Conservation (phyloP, 768 basidiomycete species). For the Hortiboletus flavorubellus region DNA sequence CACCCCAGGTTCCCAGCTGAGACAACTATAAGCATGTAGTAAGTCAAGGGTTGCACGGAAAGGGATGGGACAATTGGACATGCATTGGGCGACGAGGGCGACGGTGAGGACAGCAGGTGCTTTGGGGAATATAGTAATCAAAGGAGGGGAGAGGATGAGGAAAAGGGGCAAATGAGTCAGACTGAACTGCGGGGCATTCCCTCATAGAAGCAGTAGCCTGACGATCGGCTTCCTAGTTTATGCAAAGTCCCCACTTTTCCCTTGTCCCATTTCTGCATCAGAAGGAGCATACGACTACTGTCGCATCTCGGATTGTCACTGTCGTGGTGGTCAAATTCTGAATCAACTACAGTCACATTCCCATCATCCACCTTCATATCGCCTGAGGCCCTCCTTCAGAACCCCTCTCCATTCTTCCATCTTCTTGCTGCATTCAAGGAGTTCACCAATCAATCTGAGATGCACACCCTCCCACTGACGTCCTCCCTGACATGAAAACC, state of each 20-base stretch:
- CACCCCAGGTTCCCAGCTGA: slow-evolving; percentile 36
- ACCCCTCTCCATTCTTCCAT: slow-evolving; percentile 70
- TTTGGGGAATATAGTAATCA: slow-evolving; percentile 35
- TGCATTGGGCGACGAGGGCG: slow-evolving; percentile 46
- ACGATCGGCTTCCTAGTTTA: no score
- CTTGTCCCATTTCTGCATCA: slow-evolving; percentile 30
- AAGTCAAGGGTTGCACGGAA: neutral
- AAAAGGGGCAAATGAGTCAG: neutral
- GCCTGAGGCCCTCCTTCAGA: slow-evolving; percentile 36
- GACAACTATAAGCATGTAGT: slow-evolving; percentile 14
- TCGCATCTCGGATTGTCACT: slow-evolving; percentile 33
- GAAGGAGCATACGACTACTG: slow-evolving; percentile 15
- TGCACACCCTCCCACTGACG: slow-evolving; percentile 73
- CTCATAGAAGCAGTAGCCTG: no score
- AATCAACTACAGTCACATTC: slow-evolving; percentile 86
- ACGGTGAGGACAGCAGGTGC: slow-evolving; percentile 42
- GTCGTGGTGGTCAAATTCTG: slow-evolving; percentile 10
- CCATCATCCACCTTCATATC: slow-evolving; percentile 66
- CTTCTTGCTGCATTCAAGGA: slow-evolving; percentile 70
- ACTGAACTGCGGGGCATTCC: no score
- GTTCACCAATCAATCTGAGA: slow-evolving; percentile 54
- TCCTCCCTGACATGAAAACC: slow-evolving; percentile 91
- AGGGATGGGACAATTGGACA: slow-evolving; percentile 6
- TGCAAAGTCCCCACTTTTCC: no score
- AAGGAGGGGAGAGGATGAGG: slow-evolving; percentile 8